Conservation (phyloP, 768 basidiomycete genomes). For the Dentipellis fragilis region DNA sequence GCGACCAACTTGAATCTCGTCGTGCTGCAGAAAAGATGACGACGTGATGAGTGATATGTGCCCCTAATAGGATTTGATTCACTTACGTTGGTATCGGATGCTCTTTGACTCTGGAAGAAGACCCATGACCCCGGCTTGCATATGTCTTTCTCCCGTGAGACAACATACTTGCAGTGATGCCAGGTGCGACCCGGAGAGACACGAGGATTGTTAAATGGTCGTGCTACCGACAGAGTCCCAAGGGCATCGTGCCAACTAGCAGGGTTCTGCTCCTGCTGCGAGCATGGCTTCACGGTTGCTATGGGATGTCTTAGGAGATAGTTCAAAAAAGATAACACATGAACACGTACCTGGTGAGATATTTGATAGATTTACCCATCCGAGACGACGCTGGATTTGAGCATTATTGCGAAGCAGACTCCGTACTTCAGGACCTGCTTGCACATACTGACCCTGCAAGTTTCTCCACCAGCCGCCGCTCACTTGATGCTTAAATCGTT, state of each 20-base stretch:
- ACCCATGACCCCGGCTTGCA: not conserved
- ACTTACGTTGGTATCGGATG: not conserved
- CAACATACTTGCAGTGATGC: not conserved
- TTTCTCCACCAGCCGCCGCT: constrained; percentile 19
- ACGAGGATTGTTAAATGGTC: no score
- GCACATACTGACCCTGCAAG: not conserved
- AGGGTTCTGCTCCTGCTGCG: no score
- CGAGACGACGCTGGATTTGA: not conserved
- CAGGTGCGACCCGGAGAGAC: no score
- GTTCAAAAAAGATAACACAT: no score
- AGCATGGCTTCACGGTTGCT: no score
- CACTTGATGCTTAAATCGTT: constrained; percentile 23
- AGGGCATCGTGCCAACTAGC: no score
- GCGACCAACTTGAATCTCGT: not conserved
- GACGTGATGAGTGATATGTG: not conserved
- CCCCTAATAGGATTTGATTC: not conserved
- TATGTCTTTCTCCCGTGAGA: not conserved
- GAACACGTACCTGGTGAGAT: not conserved
- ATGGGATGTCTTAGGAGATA: no score
- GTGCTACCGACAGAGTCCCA: no score
- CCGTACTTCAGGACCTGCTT: not conserved
- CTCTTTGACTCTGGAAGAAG: no score
- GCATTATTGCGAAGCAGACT: not conserved
- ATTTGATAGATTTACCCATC: not conserved
- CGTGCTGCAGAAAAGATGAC: not conserved